Percentiles rank a stretch among this genome's conserved stretches.
Conservation (phyloP, 192 early-diverging fungal species). For the Coemansia sp. region DNA sequence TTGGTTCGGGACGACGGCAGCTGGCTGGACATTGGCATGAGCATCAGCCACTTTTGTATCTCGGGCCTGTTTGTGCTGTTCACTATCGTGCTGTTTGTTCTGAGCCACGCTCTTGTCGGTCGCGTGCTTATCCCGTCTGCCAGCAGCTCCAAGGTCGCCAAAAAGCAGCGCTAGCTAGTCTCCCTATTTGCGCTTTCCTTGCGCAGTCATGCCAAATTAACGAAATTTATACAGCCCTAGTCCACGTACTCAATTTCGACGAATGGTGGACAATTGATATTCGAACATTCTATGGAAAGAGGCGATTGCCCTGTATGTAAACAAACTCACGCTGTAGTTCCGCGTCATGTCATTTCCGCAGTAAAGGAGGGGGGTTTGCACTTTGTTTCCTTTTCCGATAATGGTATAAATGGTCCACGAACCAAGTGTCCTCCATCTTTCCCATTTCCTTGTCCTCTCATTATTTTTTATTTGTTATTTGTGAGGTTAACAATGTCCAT, state of each 20-base stretch:
- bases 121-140: slow-evolving; percentile 42
- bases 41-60: slow-evolving; percentile 94
- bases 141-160: slow-evolving; percentile 2
- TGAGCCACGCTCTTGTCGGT: slow-evolving; percentile 63
- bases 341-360: no score
- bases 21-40: slow-evolving; percentile 97
- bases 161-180: slow-evolving; percentile 27
- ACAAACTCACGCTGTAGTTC: no score
- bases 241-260: not conserved
- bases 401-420: no score
- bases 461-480: not conserved
- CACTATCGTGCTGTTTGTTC: slow-evolving; percentile 79
- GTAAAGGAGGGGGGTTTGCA: no score
- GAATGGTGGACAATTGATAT: no score
- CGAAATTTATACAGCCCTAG: not conserved
- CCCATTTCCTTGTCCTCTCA: not conserved
- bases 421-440: not conserved
- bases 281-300: no score
- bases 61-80: slow-evolving; percentile 89
- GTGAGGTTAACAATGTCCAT: not conserved
- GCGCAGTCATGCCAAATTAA: not conserved
- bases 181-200: not conserved
- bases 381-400: no score
- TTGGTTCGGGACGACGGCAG: slow-evolving; percentile 86
- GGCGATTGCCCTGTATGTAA: no score